Base-by-base conservation (phyloP, 805 yeast species). In the Starmerella riodocensis region DNA sequence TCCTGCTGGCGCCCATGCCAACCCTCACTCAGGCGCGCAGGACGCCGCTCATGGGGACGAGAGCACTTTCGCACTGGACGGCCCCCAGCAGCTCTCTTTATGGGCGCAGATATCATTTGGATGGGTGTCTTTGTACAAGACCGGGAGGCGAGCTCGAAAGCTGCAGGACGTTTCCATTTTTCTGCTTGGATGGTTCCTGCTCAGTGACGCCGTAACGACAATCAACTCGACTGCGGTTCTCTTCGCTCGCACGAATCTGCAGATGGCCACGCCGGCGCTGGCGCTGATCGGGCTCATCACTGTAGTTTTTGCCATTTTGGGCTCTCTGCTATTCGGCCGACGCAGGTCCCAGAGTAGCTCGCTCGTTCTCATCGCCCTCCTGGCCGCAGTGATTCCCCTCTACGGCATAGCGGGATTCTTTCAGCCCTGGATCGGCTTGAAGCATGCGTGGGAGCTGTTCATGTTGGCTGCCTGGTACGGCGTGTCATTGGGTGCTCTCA, bases 201-300 rank as follows among this genome's bases (percentile, higher is more conserved):
- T 80, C 2, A 73, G 82, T 17, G 93, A 81, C 53, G 75, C 84
- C 0, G 61, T 78, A 9, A 78, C 86, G 1, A 81, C 91, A 0
- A 79, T 80, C 40, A 80, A 79, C 54, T 75, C 85, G 1, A 76
- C 91, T 0, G 88, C 91, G 0, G 73, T 81, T 23, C 54, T 80
- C 28, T 80, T 80, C 60, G 82, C 91, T 2, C 74, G 75, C 37
- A 71, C 81, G 0, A 78, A 79, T 45, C 58, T 80, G 20, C 63
- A 67, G 29, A 81, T 80, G 91, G 60, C 71, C 3, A 75, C 86
- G 2, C 65, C 80, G 22, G 69, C 72, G 29, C 60, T 81, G 29
- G 80, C 81, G 1, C 53, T 69, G 9, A 69, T 80, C 21, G 82
- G 88, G 9, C 67, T 78, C 1, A 50, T 78, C 20, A 72, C 80